These are phyloP conservation scores for Emericellopsis atlantica DNA, from an alignment of 2,329 filamentous ascomycete genomes.

Conservation along the genomic window DNA sequence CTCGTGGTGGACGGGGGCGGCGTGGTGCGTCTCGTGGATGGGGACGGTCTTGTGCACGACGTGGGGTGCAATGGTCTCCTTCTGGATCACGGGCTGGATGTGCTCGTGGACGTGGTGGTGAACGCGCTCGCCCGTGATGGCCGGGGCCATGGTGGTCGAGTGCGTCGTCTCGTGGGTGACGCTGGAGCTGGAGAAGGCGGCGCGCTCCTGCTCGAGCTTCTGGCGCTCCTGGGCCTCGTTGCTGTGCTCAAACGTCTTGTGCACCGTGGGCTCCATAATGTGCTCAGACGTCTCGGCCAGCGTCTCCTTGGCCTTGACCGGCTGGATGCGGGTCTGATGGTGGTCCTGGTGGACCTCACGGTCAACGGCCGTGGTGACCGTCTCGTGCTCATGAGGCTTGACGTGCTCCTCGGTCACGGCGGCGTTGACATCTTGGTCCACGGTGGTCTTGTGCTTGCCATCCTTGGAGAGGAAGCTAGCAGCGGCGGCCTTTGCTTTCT, in stretches of 20 bases:
- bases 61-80: conserved; percentile 53
- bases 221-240: conserved; percentile 32
- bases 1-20: conserved; percentile 51
- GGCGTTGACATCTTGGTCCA: conserved; percentile 51
- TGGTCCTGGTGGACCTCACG: conserved; percentile 62
- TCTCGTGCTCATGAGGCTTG: conserved; percentile 46
- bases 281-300: conserved; percentile 51
- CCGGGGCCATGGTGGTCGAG: conserved; percentile 11
- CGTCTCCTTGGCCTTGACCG: conserved; percentile 27
- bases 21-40: conserved; percentile 60
- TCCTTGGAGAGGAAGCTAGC: conserved; percentile 45
- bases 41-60: conserved; percentile 62
- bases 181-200: conserved; percentile 14
- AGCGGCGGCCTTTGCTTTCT: conserved; percentile 52
- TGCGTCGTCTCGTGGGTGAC: conserved; percentile 16
- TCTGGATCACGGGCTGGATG: conserved; percentile 59
- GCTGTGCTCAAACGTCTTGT: conserved; percentile 49
- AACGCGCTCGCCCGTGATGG: conserved; percentile 14
- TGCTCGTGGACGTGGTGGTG: conserved; percentile 48
- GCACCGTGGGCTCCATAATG: conserved; percentile 44
- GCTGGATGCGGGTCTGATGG: conserved; percentile 58
- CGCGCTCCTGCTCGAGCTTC: conserved; percentile 36
- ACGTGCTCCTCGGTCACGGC: conserved; percentile 49
- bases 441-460: conserved; percentile 57
- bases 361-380: conserved; percentile 50